Percentiles rank a stretch among this genome's conserved stretches.
Conservation (phyloP, 345 rosid genomes). For the Eucalyptus regnans region DNA sequence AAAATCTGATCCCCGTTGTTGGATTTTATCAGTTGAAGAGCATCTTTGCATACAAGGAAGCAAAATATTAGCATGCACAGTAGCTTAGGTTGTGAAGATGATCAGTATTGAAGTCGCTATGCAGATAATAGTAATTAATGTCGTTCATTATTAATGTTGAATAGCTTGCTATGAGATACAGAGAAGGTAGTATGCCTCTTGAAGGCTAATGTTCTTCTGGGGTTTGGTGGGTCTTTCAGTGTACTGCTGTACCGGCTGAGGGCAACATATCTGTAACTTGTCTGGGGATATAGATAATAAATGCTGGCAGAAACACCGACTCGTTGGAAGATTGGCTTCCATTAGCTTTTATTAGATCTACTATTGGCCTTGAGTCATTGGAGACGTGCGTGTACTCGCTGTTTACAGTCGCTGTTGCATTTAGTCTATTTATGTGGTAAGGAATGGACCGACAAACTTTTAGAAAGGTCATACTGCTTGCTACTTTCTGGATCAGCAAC, state of each 20-base stretch:
- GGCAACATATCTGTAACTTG: neutral
- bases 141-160: neutral
- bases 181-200: neutral
- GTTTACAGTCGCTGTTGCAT: neutral
- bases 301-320: neutral
- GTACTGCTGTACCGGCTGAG: neutral
- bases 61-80: neutral
- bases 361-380: neutral
- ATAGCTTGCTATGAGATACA: neutral
- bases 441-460: neutral
- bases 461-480: neutral
- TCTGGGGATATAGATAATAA: neutral
- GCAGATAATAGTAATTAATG: neutral
- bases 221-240: neutral
- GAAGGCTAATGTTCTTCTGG: neutral
- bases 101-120: neutral
- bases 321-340: neutral
- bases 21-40: neutral
- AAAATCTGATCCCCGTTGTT: neutral
- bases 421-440: neutral
- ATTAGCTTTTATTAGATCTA: neutral
- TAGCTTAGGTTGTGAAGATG: neutral
- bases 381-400: neutral
- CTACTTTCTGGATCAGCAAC: neutral
- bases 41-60: neutral